These are phyloP conservation scores for Rubia peregrina DNA, from an alignment of 305 asterid species.

Conservation along the genomic window DNA sequence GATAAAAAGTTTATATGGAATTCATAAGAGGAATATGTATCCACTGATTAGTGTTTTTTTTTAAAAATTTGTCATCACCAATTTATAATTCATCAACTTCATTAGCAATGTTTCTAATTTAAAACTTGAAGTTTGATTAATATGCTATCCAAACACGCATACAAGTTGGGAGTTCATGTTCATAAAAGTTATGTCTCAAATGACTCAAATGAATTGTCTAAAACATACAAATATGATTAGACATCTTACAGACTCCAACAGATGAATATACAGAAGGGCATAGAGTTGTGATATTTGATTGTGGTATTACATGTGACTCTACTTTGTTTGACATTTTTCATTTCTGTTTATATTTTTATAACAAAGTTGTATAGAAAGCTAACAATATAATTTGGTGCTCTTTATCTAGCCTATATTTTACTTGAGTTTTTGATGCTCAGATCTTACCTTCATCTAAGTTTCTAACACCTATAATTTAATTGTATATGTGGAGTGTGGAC, in stretches of 20 bases:
- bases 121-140: not conserved
- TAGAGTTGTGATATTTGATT: not conserved
- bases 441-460: slow-evolving; percentile 1
- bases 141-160: not conserved
- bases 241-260: not conserved
- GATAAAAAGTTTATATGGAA: not conserved
- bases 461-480: not conserved
- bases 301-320: not conserved
- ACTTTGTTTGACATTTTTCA: not conserved
- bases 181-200: not conserved
- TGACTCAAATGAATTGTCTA: not conserved
- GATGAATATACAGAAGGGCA: not conserved
- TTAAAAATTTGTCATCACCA: not conserved
- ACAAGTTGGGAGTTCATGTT: not conserved
- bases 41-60: not conserved
- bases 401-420: not conserved
- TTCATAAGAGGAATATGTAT: not conserved
- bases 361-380: not conserved
- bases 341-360: not conserved
- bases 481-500: not conserved
- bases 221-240: not conserved
- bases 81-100: not conserved
- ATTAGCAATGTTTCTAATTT: not conserved
- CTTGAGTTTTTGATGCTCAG: not conserved
- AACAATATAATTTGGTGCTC: slow-evolving; percentile 1